Evolutionary conservation across 495 filamentous ascomycete species (phyloP).

Genomic region (Annulohypoxylon stygium): DNA sequence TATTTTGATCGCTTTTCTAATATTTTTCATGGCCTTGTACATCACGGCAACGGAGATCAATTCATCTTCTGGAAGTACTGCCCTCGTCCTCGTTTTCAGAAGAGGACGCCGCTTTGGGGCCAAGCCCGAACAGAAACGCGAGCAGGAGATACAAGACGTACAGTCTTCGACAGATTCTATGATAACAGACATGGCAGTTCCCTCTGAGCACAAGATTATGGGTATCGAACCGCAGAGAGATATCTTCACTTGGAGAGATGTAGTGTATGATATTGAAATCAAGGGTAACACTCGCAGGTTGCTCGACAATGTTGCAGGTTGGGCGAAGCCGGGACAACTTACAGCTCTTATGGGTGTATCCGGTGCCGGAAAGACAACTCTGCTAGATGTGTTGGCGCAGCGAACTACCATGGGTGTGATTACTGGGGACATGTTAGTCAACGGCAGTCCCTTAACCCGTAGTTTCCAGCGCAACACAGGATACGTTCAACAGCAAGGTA

Average conservation of each 20-base stretch:
- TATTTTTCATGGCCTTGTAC: background rate
- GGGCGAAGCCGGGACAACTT: conserved; percentile 12
- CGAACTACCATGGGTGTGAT: conserved; percentile 19
- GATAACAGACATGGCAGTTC: conserved; percentile 14
- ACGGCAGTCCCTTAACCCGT: conserved; percentile 7
- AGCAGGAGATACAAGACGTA: conserved; percentile 6
- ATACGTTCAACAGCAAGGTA: conserved; percentile 18
- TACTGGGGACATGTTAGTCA: conserved; percentile 17
- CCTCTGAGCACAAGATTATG: background rate
- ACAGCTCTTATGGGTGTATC: conserved; percentile 21
- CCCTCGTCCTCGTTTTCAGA: conserved; percentile 12
- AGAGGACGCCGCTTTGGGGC: background rate
- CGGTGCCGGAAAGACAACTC: conserved; percentile 11
- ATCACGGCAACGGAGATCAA: conserved; percentile 7
- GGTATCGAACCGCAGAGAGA: conserved; percentile 16
- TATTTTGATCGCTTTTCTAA: conserved; percentile 10
- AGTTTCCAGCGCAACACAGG: conserved; percentile 19
- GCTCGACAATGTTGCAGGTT: conserved; percentile 15
- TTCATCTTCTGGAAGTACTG: conserved; percentile 2
- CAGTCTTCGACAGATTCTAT: conserved; percentile 15
- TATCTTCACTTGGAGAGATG: conserved; percentile 12
- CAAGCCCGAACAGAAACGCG: background rate
- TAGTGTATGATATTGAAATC: conserved; percentile 12
- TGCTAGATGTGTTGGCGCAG: conserved; percentile 12
- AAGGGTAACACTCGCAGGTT: conserved; percentile 12